Percentiles rank a stretch among this genome's conserved stretches.
Evolutionary conservation across 495 filamentous ascomycete species (phyloP).

Genomic region (Jackrogersella multiformis): DNA sequence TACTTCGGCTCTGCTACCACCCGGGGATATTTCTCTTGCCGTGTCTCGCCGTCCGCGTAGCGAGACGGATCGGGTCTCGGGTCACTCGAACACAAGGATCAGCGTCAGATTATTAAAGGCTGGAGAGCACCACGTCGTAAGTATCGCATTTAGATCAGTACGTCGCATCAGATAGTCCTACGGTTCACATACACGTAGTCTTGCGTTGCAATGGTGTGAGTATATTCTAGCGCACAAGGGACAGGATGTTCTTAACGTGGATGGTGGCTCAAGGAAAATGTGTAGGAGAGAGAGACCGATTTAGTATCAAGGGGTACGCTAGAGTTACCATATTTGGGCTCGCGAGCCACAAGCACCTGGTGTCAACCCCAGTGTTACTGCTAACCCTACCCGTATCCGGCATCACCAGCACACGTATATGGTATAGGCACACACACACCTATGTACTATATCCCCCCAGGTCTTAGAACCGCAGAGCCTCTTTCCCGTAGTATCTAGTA

Average conservation of each 20-base stretch:
- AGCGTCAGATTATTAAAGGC: background rate
- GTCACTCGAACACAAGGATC: slow-evolving; percentile 5
- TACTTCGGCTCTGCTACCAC: background rate
- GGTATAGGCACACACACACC: background rate
- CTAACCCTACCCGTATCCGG: slow-evolving; percentile 1
- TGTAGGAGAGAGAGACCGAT: background rate
- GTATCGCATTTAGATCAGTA: slow-evolving; percentile 1
- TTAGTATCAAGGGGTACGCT: background rate
- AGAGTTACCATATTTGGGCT: background rate
- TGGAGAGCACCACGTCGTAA: background rate
- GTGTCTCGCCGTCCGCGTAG: slow-evolving; percentile 7
- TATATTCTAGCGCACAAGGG: background rate
- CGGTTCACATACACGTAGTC: slow-evolving; percentile 9
- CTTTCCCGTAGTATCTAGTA: slow-evolving; percentile 8
- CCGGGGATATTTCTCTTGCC: background rate
- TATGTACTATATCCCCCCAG: background rate
- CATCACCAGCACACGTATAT: background rate
- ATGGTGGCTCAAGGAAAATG: background rate
- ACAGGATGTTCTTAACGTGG: background rate
- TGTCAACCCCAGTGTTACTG: background rate
- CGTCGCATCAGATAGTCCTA: background rate
- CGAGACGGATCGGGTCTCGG: slow-evolving; percentile 23
- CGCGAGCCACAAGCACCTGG: background rate
- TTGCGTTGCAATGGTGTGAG: slow-evolving; percentile 4
- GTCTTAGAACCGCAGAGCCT: slow-evolving; percentile 14